These are phyloP conservation scores for Dactylellina parvicollis DNA, from an alignment of 2,329 filamentous ascomycete species.

Conservation along the genomic window DNA sequence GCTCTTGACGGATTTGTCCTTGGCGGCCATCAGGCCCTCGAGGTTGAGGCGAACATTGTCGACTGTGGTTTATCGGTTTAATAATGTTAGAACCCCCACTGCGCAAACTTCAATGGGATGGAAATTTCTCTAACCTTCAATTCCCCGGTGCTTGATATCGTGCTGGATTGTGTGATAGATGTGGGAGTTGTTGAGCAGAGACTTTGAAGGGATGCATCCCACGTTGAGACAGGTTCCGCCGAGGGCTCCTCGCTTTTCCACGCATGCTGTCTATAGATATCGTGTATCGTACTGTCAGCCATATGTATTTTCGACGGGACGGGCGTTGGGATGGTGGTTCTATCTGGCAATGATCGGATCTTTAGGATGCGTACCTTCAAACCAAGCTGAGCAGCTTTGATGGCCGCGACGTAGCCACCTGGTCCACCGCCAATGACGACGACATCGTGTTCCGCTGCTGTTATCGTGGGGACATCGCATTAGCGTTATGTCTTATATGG, in stretches of 20 bases:
- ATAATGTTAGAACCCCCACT: background rate
- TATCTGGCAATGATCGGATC: no score
- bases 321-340: no score
- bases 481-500: background rate
- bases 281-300: background rate
- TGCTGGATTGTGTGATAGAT: constrained; percentile 97
- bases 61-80: constrained; percentile 64
- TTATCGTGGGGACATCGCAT: constrained; percentile 15
- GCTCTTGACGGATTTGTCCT: constrained; percentile 86
- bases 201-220: constrained; percentile 99
- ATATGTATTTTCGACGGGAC: background rate
- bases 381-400: constrained; percentile 97
- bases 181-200: constrained; percentile 98
- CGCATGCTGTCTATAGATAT: constrained; percentile 81
- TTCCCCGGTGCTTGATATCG: constrained; percentile 96
- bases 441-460: constrained; percentile 88
- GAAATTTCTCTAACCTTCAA: constrained; percentile 71
- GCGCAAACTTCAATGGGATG: background rate
- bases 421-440: constrained; percentile 98
- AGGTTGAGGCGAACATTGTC: constrained; percentile 97
- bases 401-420: constrained; percentile 97
- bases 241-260: constrained; percentile 95
- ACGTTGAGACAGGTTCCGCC: constrained; percentile 99
- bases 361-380: no score
- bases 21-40: constrained; percentile 95